Conservation (phyloP, 805 yeast genomes). For the Nakazawaea ishiwadae region DNA sequence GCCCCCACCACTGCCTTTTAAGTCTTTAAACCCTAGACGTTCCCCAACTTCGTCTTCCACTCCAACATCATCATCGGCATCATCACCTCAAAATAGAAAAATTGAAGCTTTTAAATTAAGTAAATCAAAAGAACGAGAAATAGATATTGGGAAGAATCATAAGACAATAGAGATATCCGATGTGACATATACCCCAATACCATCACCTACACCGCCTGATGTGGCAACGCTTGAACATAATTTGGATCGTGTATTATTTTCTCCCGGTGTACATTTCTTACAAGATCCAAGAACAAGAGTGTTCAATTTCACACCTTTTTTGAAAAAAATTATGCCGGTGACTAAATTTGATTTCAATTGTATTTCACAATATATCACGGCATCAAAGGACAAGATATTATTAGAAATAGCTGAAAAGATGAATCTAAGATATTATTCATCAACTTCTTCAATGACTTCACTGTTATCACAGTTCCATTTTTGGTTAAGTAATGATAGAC, state of each 20-base stretch:
- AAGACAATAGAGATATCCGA: background rate
- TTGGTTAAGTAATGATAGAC: conserved; percentile 57
- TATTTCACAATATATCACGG: conserved; percentile 54
- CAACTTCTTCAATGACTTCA: conserved; percentile 87
- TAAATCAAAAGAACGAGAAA: conserved; percentile 2
- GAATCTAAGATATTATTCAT: conserved; percentile 51
- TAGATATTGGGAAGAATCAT: conserved; percentile 1
- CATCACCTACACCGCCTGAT: conserved; percentile 4
- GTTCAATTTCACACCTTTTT: conserved; percentile 59
- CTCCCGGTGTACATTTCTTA: conserved; percentile 76
- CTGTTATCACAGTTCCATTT: conserved; percentile 70
- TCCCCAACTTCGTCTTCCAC: too few species aligned
- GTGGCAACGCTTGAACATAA: conserved; percentile 61
- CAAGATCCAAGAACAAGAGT: conserved; percentile 75
- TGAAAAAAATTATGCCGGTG: conserved; percentile 56
- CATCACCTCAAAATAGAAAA: background rate
- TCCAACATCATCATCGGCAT: background rate
- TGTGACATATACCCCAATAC: conserved; percentile 1
- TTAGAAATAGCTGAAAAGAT: conserved; percentile 38
- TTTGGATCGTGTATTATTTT: conserved; percentile 67
- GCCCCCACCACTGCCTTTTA: too few species aligned
- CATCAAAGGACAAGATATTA: conserved; percentile 60
- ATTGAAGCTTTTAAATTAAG: background rate
- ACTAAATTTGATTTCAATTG: conserved; percentile 62
- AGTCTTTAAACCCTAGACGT: too few species aligned